phyloP scores from a whole-genome alignment of 2,329 filamentous ascomycete species.

The Penicillium psychrosexuale region DNA sequence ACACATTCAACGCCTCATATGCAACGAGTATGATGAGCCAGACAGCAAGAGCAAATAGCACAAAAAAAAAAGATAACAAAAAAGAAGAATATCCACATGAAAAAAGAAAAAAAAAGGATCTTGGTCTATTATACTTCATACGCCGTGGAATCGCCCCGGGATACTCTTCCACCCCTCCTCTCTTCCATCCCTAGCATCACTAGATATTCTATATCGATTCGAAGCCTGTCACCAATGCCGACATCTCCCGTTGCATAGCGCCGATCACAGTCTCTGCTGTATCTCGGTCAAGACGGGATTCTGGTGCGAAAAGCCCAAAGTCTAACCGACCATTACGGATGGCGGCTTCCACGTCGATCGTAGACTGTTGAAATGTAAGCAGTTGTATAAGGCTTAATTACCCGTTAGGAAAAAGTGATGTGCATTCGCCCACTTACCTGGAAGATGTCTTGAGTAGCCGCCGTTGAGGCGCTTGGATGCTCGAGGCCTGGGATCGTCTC shows the following conservation, averaged over 20 bases:
- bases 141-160: background rate
- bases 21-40: slow-evolving; percentile 2
- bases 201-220: background rate
- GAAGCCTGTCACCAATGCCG: slow-evolving; percentile 7
- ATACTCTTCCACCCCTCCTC: background rate
- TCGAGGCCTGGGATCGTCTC: background rate
- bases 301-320: slow-evolving; percentile 23
- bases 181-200: slow-evolving; percentile 1
- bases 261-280: slow-evolving; percentile 16
- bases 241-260: slow-evolving; percentile 16
- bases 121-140: background rate
- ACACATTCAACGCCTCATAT: slow-evolving; percentile 22
- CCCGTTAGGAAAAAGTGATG: background rate
- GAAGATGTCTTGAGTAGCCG: slow-evolving; percentile 12
- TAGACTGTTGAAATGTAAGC: slow-evolving; percentile 20
- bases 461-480: slow-evolving; percentile 6
- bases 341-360: slow-evolving; percentile 25
- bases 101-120: background rate
- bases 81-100: background rate
- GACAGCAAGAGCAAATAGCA: background rate
- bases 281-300: slow-evolving; percentile 10
- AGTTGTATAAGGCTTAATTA: slow-evolving; percentile 14
- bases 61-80: background rate
- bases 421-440: slow-evolving; percentile 17
- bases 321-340: slow-evolving; percentile 21